Evolutionary conservation across 257 asterid species (phyloP).

Genomic region (Catharanthus roseus): DNA sequence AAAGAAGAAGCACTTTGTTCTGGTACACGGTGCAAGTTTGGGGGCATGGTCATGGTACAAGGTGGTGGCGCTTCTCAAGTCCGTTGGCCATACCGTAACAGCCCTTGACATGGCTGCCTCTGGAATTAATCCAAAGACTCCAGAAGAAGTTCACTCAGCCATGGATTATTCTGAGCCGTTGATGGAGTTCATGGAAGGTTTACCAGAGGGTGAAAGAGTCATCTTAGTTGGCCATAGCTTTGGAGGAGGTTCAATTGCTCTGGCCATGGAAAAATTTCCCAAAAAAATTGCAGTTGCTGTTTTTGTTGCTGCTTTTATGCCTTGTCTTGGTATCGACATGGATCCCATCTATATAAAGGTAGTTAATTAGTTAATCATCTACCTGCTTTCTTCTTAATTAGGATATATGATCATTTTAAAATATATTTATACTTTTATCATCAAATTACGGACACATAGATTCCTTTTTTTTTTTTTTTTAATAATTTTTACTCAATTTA

Average conservation of each 20-base stretch:
- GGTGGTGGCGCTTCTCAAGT: background rate
- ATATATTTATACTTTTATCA: no score
- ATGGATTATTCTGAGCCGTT: conserved; percentile 10
- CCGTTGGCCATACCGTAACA: conserved; percentile 17
- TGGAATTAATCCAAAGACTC: conserved; percentile 11
- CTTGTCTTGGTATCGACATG: conserved; percentile 10
- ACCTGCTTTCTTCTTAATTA: background rate
- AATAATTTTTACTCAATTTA: no score
- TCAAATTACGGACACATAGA: no score
- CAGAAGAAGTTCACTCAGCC: background rate
- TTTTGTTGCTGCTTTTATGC: conserved; percentile 14
- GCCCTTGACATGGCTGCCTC: conserved; percentile 18
- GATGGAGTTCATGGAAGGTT: conserved; percentile 16
- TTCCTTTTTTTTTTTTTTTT: no score
- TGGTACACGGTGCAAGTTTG: background rate
- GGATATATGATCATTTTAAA: no score
- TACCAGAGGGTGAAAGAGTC: conserved; percentile 7
- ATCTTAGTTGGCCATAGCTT: conserved; percentile 17
- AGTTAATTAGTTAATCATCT: no score
- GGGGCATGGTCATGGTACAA: conserved; percentile 14
- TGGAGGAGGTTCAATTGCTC: conserved; percentile 13
- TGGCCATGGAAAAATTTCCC: conserved; percentile 16
- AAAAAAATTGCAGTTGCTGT: conserved; percentile 15
- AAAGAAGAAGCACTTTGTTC: conserved; percentile 9
- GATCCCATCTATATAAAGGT: background rate